These are phyloP conservation scores for Podila verticillata DNA, from an alignment of 192 early-diverging fungal genomes.

Conservation along the genomic window DNA sequence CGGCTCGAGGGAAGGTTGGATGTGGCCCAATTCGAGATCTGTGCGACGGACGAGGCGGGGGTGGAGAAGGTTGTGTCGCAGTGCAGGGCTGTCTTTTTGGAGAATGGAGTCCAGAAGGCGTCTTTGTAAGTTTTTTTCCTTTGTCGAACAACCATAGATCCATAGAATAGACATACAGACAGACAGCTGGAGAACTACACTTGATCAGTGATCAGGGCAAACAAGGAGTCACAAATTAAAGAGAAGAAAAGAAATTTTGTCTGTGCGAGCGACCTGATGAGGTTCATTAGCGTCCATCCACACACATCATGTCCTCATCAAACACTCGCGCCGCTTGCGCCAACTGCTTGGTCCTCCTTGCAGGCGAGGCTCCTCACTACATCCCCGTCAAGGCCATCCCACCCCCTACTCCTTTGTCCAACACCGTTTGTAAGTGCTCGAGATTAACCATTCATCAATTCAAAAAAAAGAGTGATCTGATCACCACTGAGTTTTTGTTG, in stretches of 20 bases:
- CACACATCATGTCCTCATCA: constrained; percentile 21
- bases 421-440: constrained; percentile 40
- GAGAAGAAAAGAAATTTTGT: too few relatives aligned
- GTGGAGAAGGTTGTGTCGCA: constrained; percentile 9
- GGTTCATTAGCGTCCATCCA: background rate
- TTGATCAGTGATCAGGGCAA: too few relatives aligned
- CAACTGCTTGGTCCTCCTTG: constrained; percentile 35
- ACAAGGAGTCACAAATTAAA: too few relatives aligned
- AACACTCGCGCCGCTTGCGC: constrained; percentile 40
- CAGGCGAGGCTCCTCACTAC: constrained; percentile 29
- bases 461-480: too few relatives aligned
- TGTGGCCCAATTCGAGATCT: constrained; percentile 20
- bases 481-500: background rate
- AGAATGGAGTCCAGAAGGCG: constrained; percentile 1
- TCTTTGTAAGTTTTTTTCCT: background rate
- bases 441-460: background rate
- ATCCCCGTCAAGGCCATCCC: constrained; percentile 33
- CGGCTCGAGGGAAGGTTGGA: constrained; percentile 8
- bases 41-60: background rate
- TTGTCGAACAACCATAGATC: background rate
- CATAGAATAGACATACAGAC: background rate
- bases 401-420: constrained; percentile 36
- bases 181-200: too few relatives aligned
- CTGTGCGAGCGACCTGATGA: background rate
- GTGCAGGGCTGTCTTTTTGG: background rate